Percentiles rank a stretch among this genome's conserved stretches.
phyloP scores from a whole-genome alignment of 1,284 basidiomycete species.

The Papiliotrema terrestris region DNA sequence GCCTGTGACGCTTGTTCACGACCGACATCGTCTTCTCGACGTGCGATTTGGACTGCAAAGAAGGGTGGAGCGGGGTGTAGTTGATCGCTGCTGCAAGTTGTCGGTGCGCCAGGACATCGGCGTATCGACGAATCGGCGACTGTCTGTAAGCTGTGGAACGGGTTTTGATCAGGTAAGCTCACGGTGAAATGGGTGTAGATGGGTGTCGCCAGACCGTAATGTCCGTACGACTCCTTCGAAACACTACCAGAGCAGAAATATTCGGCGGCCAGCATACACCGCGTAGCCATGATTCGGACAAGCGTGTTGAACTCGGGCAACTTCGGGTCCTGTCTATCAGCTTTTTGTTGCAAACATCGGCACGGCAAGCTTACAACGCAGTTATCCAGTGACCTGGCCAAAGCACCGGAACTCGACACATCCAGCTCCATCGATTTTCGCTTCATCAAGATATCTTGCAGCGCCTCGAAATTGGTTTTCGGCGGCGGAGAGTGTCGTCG shows the following conservation, averaged over 20 bases:
- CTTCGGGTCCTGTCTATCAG: slow-evolving; percentile 59
- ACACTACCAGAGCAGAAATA: slow-evolving; percentile 97
- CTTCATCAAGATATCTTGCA: slow-evolving; percentile 89
- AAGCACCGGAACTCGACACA: slow-evolving; percentile 83
- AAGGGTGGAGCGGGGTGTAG: slow-evolving; percentile 76
- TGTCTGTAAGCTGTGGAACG: slow-evolving; percentile 28
- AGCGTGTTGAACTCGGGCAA: slow-evolving; percentile 94
- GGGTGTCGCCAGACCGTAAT: slow-evolving; percentile 91
- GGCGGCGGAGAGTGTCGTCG: slow-evolving; percentile 93
- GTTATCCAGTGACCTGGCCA: slow-evolving; percentile 84
- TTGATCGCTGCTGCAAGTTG: slow-evolving; percentile 89
- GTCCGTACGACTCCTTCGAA: slow-evolving; percentile 84
- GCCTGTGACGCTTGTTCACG: slow-evolving; percentile 87
- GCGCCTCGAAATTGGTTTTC: slow-evolving; percentile 87
- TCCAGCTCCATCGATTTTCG: slow-evolving; percentile 81
- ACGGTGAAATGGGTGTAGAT: slow-evolving; percentile 98
- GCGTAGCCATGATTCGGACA: slow-evolving; percentile 97
- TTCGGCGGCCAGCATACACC: slow-evolving; percentile 97
- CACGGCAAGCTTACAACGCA: slow-evolving; percentile 66
- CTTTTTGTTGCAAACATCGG: background rate
- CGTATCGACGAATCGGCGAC: slow-evolving; percentile 85
- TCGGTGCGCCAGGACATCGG: slow-evolving; percentile 93
- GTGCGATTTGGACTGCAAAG: slow-evolving; percentile 81
- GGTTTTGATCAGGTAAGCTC: slow-evolving; percentile 5
- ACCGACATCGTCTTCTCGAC: slow-evolving; percentile 84